Base-by-base conservation (phyloP, 495 filamentous ascomycete species). In the Hamigera avellanea region DNA sequence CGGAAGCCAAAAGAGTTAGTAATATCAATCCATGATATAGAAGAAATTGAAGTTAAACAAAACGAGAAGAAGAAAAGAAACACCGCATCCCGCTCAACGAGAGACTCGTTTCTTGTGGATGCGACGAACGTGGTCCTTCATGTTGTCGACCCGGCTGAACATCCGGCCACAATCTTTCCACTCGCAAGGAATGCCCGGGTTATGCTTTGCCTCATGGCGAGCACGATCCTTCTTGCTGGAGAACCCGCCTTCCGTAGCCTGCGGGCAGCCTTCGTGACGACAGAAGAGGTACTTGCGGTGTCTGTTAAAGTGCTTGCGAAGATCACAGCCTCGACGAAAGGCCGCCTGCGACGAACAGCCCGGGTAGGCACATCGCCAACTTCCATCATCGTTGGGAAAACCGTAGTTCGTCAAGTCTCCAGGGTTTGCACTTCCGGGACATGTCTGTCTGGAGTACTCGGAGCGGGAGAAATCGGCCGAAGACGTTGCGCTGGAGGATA, bases 121-220 rank as follows among this genome's bases (percentile, higher is more conserved):
- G 29, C 68, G 41, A 28, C 62, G 50, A 12, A 73, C 65, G 56
- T 73, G 69, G 47, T 73, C 66, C 33, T 68, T 70, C 76, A 80
- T 80, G 45, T 80, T 80, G 39, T 80, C 76, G 8, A 76, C 66
- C 16, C 76, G 57, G 51, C 73, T 77, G 42, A 80, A 80, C 7
- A 79, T 59, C 33, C 73, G 52, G 10, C 62, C 66, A 45, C 76
- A 80, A 2, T 64, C 71, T 15, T 63, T 57, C 66, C 68, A 76
- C 36, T 76, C 66, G 44, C 76, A 80, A 2, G 57, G 36, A 18
- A 80, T 62, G 8, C 59, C 65, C 1, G 76, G 76, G 30, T 76
- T 75, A 49, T 80, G 76, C 41, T 72, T 76, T 14, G 75, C 75
- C 45, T 78, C 75, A 36, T 78, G 74, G 3, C 74, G 57, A 30